Evolutionary conservation across 2,329 filamentous ascomycete species (phyloP).

Genomic region (Emericellopsis atlantica): DNA sequence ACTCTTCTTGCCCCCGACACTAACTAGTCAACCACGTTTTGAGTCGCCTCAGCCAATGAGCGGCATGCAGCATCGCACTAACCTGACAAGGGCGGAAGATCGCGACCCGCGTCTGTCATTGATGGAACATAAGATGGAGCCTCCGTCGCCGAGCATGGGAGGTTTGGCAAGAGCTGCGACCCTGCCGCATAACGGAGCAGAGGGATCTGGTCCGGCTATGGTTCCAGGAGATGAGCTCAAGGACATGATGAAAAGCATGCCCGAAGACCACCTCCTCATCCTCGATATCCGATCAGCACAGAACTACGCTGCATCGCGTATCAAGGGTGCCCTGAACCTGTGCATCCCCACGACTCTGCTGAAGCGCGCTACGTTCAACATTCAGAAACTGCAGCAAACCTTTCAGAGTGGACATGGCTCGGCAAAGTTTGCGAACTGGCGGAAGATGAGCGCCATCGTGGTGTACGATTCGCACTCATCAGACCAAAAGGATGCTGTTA

Average conservation of each 20-base stretch:
- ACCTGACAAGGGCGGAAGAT: constrained; percentile 30
- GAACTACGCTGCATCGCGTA: constrained; percentile 63
- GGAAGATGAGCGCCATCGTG: constrained; percentile 59
- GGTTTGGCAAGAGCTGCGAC: constrained; percentile 30
- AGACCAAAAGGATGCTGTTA: constrained; percentile 67
- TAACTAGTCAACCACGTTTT: constrained; percentile 26
- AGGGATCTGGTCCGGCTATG: constrained; percentile 33
- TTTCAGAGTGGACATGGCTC: constrained; percentile 64
- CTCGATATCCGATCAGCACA: constrained; percentile 81
- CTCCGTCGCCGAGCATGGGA: constrained; percentile 15
- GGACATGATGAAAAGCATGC: constrained; percentile 35
- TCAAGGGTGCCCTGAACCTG: constrained; percentile 73
- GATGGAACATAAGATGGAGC: constrained; percentile 31
- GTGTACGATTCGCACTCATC: constrained; percentile 75
- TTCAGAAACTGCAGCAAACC: constrained; percentile 76
- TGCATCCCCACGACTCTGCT: constrained; percentile 92
- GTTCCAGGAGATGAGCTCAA: constrained; percentile 42
- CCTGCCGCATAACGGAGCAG: constrained; percentile 31
- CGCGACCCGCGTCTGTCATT: constrained; percentile 42
- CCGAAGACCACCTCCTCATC: constrained; percentile 43
- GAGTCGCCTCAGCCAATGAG: constrained; percentile 22
- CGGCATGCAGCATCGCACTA: constrained; percentile 9
- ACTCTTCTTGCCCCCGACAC: constrained; percentile 23
- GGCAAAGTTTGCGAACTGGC: constrained; percentile 66
- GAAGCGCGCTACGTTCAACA: constrained; percentile 81